Evolutionary conservation across 1,284 basidiomycete species (phyloP).

Genomic region (Heterobasidion annosum): DNA sequence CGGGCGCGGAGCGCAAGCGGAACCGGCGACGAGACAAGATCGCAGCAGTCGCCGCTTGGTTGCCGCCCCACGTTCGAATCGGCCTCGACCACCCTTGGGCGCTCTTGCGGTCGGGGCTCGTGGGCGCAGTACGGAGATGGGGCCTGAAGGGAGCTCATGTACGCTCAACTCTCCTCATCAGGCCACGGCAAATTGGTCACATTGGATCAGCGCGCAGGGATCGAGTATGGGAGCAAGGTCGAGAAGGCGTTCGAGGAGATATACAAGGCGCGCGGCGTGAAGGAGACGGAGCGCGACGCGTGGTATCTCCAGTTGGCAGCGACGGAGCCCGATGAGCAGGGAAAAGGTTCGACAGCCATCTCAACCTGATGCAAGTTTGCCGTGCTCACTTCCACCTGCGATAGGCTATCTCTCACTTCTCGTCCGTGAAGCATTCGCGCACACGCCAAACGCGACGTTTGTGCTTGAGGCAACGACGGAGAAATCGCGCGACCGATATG

Average conservation of each 20-base stretch:
- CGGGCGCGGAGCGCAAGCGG: too few species aligned
- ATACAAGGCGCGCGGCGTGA: background rate
- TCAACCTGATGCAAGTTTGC: background rate
- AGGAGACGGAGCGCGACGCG: background rate
- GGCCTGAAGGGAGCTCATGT: background rate
- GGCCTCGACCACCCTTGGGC: background rate
- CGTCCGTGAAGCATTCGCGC: background rate
- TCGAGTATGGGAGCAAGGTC: background rate
- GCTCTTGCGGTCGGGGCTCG: background rate
- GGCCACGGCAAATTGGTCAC: background rate
- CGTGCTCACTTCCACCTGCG: background rate
- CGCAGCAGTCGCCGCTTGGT: background rate
- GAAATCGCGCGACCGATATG: background rate
- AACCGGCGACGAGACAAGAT: background rate
- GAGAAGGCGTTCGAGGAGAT: background rate
- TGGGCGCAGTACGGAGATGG: background rate
- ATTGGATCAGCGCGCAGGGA: background rate
- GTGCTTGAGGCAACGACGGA: background rate
- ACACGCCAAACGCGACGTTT: background rate
- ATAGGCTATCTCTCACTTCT: constrained; percentile 1
- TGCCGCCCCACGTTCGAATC: background rate
- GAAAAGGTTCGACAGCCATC: background rate
- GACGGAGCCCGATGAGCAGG: background rate
- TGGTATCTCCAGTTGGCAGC: background rate
- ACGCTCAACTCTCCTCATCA: background rate